Base-by-base conservation (phyloP, 106 monocot species). In the Apostasia ramifera region DNA sequence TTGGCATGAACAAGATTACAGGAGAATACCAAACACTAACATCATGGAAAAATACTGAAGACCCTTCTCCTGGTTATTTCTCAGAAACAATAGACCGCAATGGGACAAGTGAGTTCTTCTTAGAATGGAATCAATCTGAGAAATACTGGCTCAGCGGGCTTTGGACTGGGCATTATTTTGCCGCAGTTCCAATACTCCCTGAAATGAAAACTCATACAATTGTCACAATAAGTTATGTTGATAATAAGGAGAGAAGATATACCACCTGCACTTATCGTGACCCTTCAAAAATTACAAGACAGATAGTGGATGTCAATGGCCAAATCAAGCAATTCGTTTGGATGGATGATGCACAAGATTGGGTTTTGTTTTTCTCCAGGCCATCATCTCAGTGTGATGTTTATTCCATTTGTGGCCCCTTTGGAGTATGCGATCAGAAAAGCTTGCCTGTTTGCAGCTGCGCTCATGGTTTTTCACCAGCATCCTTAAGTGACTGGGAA, bases 331-430 rank as follows among this genome's bases (percentile, higher is more conserved):
- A 72, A 57, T 37, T 10, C 8, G 66, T 46, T 15, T 86, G 86
- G 82, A 12, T 79, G 3, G 69, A 59, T 1, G 44, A 8, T 13
- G 3, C 37, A 12, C 39, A 68, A 42, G 42, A 55, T 6, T 86
- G 79, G 85, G 48, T 51, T 11, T 4, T 61, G 47, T 73, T 70
- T 44, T 73, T 61, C 46, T 40, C 68, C 10, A 58, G 71, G 65
- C 81, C 82, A 5, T 37, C 12, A 26, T n/a, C 48, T 1, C 77
- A 62, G 9, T 91, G 91, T 49, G 66, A 84, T 1, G 74, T 74
- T 3, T 78, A 82, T 47, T 62, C 67, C 3, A 49, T 70, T 0
- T 91, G 91, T 44, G 91, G 88, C 1, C 41, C 85, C 0, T 88
- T 80, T 6, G 85, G 88, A 9, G 63, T 26, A 49, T 92, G 91